These are phyloP conservation scores for Blastocrithidia nonstop DNA, from an alignment of 208 protist species.

Conservation along the genomic window DNA sequence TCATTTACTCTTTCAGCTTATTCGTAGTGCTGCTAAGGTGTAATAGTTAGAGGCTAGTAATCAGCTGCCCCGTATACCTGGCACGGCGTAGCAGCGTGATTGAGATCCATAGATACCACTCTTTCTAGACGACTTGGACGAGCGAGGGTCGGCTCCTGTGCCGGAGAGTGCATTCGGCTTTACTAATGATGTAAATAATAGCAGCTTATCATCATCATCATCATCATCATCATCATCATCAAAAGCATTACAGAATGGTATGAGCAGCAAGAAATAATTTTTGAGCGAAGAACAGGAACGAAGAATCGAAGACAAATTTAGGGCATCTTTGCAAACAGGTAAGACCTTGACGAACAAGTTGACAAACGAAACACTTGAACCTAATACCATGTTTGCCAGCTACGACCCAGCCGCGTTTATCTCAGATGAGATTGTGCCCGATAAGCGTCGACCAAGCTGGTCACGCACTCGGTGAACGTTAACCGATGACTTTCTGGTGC, in stretches of 20 bases:
- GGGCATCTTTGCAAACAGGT: no score
- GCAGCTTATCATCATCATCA: no score
- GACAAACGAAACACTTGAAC: slow-evolving; percentile 46
- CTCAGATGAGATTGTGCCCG: slow-evolving; percentile 16
- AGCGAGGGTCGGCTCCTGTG: slow-evolving; percentile 35
- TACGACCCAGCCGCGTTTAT: slow-evolving; percentile 71
- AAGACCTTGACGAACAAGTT: no score
- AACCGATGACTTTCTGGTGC: slow-evolving; percentile 75
- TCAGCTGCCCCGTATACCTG: slow-evolving; percentile 61
- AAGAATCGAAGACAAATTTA: no score
- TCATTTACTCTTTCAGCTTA: slow-evolving; percentile 75
- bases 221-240: no score
- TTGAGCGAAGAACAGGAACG: no score
- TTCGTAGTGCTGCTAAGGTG: slow-evolving; percentile 59
- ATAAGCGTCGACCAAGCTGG: slow-evolving; percentile 46
- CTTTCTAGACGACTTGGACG: slow-evolving; percentile 78
- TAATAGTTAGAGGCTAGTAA: slow-evolving; percentile 44
- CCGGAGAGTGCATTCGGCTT: slow-evolving; percentile 5
- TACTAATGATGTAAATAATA: no score
- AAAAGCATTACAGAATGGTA: no score
- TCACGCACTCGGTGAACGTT: slow-evolving; percentile 73
- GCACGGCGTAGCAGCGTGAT: slow-evolving; percentile 64
- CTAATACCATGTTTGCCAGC: slow-evolving; percentile 73
- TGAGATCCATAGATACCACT: slow-evolving; percentile 81
- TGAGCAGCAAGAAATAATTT: no score